Percentiles rank a stretch among this genome's conserved stretches.
Evolutionary conservation across 768 basidiomycete species (phyloP).

Genomic region (Royoungia palumana): DNA sequence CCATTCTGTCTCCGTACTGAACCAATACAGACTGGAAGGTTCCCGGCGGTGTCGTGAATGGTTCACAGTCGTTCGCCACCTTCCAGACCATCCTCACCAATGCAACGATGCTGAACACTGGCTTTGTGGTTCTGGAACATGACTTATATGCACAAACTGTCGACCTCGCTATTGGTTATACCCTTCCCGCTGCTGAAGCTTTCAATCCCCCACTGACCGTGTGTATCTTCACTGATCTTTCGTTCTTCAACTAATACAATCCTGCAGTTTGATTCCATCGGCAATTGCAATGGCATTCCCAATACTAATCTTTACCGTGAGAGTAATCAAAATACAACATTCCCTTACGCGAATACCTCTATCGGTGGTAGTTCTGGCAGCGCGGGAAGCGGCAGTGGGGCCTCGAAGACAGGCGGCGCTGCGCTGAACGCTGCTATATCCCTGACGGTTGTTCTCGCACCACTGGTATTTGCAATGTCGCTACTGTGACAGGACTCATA

Average conservation of each 20-base stretch:
- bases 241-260: not conserved
- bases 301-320: constrained; percentile 77
- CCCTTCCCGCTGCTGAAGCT: constrained; percentile 68
- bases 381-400: not conserved
- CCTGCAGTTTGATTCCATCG: constrained; percentile 66
- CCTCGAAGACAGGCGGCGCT: constrained; percentile 3
- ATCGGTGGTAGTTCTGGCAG: constrained; percentile 6
- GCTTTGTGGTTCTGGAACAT: constrained; percentile 88
- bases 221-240: constrained; percentile 12
- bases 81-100: constrained; percentile 75
- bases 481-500: constrained; percentile 3
- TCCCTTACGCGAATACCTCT: constrained; percentile 49
- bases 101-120: constrained; percentile 56
- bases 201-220: constrained; percentile 67
- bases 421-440: constrained; percentile 15
- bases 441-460: constrained; percentile 7
- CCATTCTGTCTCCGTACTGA: constrained; percentile 4
- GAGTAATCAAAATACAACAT: constrained; percentile 67
- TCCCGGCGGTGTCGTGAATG: constrained; percentile 67
- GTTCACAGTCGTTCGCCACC: constrained; percentile 58
- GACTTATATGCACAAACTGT: constrained; percentile 84
- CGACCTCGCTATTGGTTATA: constrained; percentile 86
- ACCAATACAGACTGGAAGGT: constrained; percentile 74
- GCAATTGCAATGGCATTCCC: constrained; percentile 66
- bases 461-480: constrained; percentile 10